Percentiles rank a stretch among this genome's conserved stretches.
phyloP scores from a whole-genome alignment of 2,329 filamentous ascomycete genomes.

The Trichoderma lentiforme region DNA sequence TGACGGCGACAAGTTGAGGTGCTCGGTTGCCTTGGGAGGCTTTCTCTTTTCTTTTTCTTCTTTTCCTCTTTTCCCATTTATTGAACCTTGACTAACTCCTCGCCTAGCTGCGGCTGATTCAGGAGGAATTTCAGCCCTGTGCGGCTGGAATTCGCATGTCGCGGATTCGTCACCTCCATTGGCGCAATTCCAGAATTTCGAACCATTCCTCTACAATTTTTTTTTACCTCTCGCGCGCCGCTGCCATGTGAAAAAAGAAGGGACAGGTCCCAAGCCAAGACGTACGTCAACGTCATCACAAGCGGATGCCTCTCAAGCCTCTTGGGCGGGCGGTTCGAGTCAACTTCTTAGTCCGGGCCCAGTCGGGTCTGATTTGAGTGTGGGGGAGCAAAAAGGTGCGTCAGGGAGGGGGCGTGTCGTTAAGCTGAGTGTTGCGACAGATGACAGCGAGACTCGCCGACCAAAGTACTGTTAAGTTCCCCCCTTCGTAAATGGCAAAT shows the following conservation, averaged over 20 bases:
- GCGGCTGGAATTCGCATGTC: conserved; percentile 4
- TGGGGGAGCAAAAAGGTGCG: conserved; percentile 2
- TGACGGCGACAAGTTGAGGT: not conserved
- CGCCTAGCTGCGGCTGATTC: conserved; percentile 1
- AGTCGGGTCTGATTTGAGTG: conserved; percentile 9
- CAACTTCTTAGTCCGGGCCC: not conserved
- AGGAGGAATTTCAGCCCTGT: conserved; percentile 2
- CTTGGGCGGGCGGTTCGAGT: conserved; percentile 11
- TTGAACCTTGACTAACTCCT: not conserved
- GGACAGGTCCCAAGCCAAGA: not conserved
- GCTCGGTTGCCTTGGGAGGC: not conserved
- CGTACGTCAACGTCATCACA: conserved; percentile 17
- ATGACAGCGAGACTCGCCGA: not conserved
- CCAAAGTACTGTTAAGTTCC: not conserved
- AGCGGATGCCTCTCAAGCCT: conserved; percentile 15
- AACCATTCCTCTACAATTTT: not conserved
- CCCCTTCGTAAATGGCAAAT: not conserved
- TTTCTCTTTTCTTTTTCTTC: not conserved
- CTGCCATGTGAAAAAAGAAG: conserved; percentile 10
- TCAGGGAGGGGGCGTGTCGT: not conserved
- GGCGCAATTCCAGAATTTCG: not conserved
- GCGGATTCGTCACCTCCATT: not conserved
- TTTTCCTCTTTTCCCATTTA: not conserved
- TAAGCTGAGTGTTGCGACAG: conserved; percentile 1
- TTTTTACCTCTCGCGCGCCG: not conserved